phyloP scores from a whole-genome alignment of 2,329 filamentous ascomycete species.

The Colletotrichum filicis region DNA sequence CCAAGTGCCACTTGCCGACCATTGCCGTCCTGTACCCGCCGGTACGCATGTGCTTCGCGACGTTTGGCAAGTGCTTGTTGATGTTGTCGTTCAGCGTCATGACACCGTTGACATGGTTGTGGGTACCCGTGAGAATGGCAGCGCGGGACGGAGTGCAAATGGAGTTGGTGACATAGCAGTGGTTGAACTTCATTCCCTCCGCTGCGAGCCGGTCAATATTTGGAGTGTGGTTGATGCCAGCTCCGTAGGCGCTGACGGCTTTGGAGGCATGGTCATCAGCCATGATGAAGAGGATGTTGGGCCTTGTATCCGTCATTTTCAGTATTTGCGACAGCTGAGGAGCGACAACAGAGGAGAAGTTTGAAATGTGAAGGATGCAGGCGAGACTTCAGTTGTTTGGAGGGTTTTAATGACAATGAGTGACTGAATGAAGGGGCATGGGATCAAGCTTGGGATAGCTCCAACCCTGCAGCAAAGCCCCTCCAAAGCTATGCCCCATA shows the following conservation, averaged over 20 bases:
- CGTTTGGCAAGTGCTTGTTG: constrained; percentile 61
- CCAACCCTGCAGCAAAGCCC: neutral
- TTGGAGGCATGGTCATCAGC: constrained; percentile 65
- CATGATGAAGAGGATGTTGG: constrained; percentile 61
- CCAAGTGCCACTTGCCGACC: constrained; percentile 65
- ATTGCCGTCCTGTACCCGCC: constrained; percentile 62
- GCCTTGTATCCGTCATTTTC: constrained; percentile 25
- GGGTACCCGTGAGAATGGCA: constrained; percentile 59
- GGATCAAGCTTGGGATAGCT: neutral
- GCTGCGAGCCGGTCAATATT: constrained; percentile 60
- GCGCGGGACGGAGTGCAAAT: constrained; percentile 65
- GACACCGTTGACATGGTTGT: constrained; percentile 65
- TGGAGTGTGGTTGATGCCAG: constrained; percentile 62
- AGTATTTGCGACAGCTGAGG: neutral
- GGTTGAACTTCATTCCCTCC: constrained; percentile 62
- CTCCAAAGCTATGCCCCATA: neutral
- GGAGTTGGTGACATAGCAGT: constrained; percentile 65
- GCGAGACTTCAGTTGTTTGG: neutral
- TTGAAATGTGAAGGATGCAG: neutral
- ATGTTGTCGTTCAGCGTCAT: constrained; percentile 60
- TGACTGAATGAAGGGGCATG: neutral
- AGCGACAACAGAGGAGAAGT: too few relatives aligned
- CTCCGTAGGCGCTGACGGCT: constrained; percentile 59
- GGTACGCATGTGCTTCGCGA: constrained; percentile 59
- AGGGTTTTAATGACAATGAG: neutral